Evolutionary conservation across 805 yeast genomes (phyloP), one percentile per base, ranked within the genome.

Genomic region (Candida ficus): DNA sequence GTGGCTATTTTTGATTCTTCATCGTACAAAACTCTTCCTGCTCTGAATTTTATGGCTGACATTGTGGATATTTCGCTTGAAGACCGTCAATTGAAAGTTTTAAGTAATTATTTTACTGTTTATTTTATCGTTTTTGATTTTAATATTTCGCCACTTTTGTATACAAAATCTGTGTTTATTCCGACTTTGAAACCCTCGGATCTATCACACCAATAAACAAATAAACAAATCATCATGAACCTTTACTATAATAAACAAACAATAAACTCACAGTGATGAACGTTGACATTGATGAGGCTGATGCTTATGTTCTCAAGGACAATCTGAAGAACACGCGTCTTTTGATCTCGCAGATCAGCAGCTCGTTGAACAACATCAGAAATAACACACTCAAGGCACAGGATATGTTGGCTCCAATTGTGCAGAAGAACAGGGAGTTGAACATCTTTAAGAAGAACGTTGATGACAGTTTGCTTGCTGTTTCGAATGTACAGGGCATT

Each of bases 231-330:
- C 8, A 5, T 13, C 23, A 38, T 39, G 43, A 35, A 38, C 13
- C 23, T 28, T 13, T n/a, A n/a, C n/a, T n/a, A n/a, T n/a, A n/a
- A n/a, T n/a, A n/a, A n/a, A n/a, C n/a, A n/a, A n/a, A n/a, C n/a
- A n/a, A n/a, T n/a, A n/a, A n/a, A n/a, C n/a, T n/a, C n/a, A n/a
- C n/a, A n/a, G 37, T 41, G 0, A 23, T 55, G 2, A 18, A 50
- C 0, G 52, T 78, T 21, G 90, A 83, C 52, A 66, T 79, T 3
- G 90, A 84, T 53, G 91, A 83, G 57, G 89, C 90, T 3, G 96
- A 88, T 50, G 80, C 87, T 26, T 80, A 87, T 2, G 89, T 89
- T 5, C 70, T 89, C 25, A 83, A 86, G 38, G 93, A 84, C 53
- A 80, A 83, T 39, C 67, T 90, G 26, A 61, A 69, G 36, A 73